A percentile compares a stretch with the other conserved stretches of the same genome.
Conservation (phyloP, 768 basidiomycete species). For the Roridomyces roridus region DNA sequence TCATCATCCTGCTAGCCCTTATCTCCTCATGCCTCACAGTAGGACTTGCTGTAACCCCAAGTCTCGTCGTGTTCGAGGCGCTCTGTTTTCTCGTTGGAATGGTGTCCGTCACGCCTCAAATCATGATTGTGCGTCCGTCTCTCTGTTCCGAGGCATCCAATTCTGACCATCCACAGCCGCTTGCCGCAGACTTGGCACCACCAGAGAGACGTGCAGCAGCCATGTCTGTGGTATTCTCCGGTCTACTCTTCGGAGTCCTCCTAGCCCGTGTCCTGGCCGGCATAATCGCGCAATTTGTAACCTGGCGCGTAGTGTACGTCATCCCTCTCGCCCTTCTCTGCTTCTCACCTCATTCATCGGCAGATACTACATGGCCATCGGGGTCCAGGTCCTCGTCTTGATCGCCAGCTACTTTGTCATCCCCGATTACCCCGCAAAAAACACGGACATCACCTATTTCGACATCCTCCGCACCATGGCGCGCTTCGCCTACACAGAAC, state of each 20-base stretch:
- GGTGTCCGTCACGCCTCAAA: conserved; percentile 75
- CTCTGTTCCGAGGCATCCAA: too few relatives aligned
- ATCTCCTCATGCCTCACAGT: conserved; percentile 67
- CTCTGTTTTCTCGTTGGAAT: conserved; percentile 77
- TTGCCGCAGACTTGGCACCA: conserved; percentile 84
- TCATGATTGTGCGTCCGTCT: conserved; percentile 66
- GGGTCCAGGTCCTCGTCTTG: conserved; percentile 66
- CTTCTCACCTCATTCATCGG: neutral
- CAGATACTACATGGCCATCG: conserved; percentile 75
- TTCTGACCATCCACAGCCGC: too few relatives aligned
- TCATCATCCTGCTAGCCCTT: conserved; percentile 65
- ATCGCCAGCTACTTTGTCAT: conserved; percentile 65
- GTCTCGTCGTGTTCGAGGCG: conserved; percentile 64
- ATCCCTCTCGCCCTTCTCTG: neutral
- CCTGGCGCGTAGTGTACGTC: conserved; percentile 65
- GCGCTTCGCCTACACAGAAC: conserved; percentile 62
- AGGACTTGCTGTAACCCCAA: conserved; percentile 69
- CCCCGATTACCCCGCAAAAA: conserved; percentile 88
- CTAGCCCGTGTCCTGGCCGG: conserved; percentile 79
- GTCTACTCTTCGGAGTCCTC: conserved; percentile 74
- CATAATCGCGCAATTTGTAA: conserved; percentile 71
- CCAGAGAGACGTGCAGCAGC: conserved; percentile 75
- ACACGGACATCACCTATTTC: conserved; percentile 64
- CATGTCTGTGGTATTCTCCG: conserved; percentile 74
- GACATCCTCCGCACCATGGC: conserved; percentile 62